These are phyloP conservation scores for Ceratocystis cubensis DNA, from an alignment of 2,329 filamentous ascomycete genomes.

Conservation along the genomic window DNA sequence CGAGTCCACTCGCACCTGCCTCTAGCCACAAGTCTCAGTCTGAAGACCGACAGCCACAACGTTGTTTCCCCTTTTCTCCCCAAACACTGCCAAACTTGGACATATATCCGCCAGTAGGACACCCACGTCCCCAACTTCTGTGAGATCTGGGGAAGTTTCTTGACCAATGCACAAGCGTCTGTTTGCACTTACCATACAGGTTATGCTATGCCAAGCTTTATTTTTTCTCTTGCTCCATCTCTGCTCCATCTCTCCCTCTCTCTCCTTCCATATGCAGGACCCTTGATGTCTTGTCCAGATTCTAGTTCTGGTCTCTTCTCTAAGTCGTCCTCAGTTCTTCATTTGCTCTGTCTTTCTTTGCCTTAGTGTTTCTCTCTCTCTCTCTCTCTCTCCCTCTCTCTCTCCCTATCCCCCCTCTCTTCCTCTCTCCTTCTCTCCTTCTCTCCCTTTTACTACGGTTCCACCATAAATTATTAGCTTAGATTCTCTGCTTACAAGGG, in stretches of 20 bases:
- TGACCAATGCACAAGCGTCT: neutral
- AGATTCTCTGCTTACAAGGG: neutral
- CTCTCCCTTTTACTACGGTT: neutral
- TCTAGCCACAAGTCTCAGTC: neutral
- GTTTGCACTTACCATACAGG: neutral
- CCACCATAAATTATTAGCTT: neutral
- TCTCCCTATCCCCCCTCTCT: too few species aligned
- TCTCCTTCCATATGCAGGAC: neutral
- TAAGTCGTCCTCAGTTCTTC: neutral
- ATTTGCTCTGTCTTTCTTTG: neutral
- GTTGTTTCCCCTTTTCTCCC: neutral
- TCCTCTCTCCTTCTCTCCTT: too few species aligned
- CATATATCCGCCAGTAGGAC: neutral
- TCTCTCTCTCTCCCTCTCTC: too few species aligned
- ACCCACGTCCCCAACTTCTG: neutral
- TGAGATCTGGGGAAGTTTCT: conserved; percentile 3
- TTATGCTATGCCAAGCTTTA: neutral
- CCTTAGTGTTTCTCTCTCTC: neutral
- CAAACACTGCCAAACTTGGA: neutral
- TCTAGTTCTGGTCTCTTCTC: neutral
- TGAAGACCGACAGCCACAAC: neutral
- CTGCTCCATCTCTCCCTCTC: neutral
- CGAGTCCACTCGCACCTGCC: too few species aligned
- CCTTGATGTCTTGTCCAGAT: neutral
- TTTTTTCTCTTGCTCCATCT: neutral